Base-by-base conservation (phyloP, 768 basidiomycete genomes). In the Termitomyces sp. region DNA sequence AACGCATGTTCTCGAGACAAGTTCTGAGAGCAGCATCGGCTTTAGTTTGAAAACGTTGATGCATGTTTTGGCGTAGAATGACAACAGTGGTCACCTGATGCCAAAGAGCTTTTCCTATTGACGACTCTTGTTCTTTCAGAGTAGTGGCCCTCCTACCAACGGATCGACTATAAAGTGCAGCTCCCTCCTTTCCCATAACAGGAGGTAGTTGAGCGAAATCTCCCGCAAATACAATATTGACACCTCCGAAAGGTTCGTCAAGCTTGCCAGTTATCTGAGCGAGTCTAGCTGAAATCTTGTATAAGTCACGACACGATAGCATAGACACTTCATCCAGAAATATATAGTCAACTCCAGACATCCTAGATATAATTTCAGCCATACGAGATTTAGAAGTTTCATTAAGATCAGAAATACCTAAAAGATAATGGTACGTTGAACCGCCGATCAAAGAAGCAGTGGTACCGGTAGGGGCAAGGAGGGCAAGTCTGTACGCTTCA, bases 201-300 rank as follows among this genome's bases (percentile, higher is more conserved):
- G 72, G 78, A 2, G 75, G 76, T 2, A 79, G 63, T 55, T 80
- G 78, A 7, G 72, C 77, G 70, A 81, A 78, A 61, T 80, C 77
- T 6, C 78, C 76, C 10, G 75, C 74, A 56, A 79, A 71, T 20
- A 80, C 72, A 52, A 79, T 69, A 55, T 74, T 77, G 13, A 75
- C 62, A 0, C 76, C 74, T 20, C 75, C 76, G 72, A 46, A 46
- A 14, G 45, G 45, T 30, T 5, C 13, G 27, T 46, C 13, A 1
- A 32, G 1, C 6, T 46, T 46, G 18, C 45, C 26, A 1, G 45
- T 46, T 3, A 46, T 16, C 2, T 27, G 24, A 6, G 26, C 3
- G 0, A 46, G 30, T 7, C 14, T 2, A 1, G 45, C 45, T 3
- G 26, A 30, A 1, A 46, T 46, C 2, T n/a, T 26, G 13, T 46